A percentile compares a stretch with the other conserved stretches of the same genome.
phyloP scores from a whole-genome alignment of 2,329 filamentous ascomycete genomes.

The Scytalidium sp. region DNA sequence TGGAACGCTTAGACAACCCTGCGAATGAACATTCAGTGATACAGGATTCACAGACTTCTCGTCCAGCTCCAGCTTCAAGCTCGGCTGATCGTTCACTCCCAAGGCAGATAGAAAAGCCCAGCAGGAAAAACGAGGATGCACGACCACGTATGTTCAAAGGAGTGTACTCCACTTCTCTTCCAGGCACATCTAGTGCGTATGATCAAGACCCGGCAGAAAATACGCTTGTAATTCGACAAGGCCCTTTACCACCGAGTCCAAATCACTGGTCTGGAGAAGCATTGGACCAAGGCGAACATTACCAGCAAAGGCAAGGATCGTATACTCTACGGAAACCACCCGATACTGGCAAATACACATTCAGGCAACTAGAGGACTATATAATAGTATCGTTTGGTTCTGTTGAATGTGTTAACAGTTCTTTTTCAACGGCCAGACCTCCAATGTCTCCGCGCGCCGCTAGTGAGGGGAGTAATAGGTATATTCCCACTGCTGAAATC shows the following conservation, averaged over 20 bases:
- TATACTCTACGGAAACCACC: constrained; percentile 35
- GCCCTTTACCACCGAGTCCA: not conserved
- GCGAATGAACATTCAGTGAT: not conserved
- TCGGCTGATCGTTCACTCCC: not conserved
- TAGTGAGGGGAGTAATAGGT: constrained; percentile 21
- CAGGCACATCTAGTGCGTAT: constrained; percentile 10
- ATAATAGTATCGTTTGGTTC: constrained; percentile 66
- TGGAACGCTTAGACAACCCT: not conserved
- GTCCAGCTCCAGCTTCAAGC: not conserved
- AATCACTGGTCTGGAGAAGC: constrained; percentile 7
- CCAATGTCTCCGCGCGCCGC: constrained; percentile 22
- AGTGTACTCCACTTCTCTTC: constrained; percentile 21
- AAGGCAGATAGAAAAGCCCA: not conserved
- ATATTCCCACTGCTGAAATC: constrained; percentile 21
- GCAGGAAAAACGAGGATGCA: not conserved
- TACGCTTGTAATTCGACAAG: not conserved
- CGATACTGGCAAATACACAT: constrained; percentile 53
- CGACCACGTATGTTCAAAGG: not conserved
- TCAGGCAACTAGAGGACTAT: constrained; percentile 76
- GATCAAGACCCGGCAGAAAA: not conserved
- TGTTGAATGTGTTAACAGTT: constrained; percentile 70
- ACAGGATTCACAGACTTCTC: not conserved
- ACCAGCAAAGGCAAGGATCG: not conserved
- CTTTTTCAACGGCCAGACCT: constrained; percentile 60
- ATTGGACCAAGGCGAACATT: not conserved